Conservation (phyloP, 139 green algal genomes). For the Parachlorella kessleri region DNA sequence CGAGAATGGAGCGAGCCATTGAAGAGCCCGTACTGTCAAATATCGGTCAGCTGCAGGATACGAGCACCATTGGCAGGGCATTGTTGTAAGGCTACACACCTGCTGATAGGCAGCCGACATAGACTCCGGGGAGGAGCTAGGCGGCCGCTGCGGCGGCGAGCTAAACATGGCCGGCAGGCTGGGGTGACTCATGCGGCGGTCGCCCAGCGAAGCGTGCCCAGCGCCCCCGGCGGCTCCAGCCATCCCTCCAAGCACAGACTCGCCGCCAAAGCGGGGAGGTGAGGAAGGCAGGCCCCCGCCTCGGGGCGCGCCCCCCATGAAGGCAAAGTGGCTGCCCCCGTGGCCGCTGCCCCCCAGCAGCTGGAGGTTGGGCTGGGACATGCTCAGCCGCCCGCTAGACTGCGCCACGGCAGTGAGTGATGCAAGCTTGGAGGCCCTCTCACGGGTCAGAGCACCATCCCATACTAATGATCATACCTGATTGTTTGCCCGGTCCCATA, state of each 20-base stretch:
- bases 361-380: constrained; percentile 35
- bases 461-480: too few relatives aligned
- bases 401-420: not conserved
- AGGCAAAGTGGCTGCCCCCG: not conserved
- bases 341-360: constrained; percentile 7
- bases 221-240: not conserved
- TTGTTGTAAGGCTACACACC: too few relatives aligned
- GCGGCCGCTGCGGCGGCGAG: constrained; percentile 1
- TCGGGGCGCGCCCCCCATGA: not conserved
- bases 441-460: not conserved
- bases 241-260: not conserved
- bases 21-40: too few relatives aligned
- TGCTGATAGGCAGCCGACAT: not conserved
- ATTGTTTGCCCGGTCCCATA: too few relatives aligned
- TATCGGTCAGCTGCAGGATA: too few relatives aligned
- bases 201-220: not conserved
- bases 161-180: constrained; percentile 8
- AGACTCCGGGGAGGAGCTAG: not conserved
- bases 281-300: not conserved
- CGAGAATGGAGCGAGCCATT: too few relatives aligned
- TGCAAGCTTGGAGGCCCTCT: not conserved
- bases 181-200: constrained; percentile 15
- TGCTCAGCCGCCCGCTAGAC: constrained; percentile 8
- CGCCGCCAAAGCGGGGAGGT: not conserved
- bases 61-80: too few relatives aligned